phyloP scores from a whole-genome alignment of 225 moss, liverwort and hornwort species.

The Sphagnum contortum region DNA sequence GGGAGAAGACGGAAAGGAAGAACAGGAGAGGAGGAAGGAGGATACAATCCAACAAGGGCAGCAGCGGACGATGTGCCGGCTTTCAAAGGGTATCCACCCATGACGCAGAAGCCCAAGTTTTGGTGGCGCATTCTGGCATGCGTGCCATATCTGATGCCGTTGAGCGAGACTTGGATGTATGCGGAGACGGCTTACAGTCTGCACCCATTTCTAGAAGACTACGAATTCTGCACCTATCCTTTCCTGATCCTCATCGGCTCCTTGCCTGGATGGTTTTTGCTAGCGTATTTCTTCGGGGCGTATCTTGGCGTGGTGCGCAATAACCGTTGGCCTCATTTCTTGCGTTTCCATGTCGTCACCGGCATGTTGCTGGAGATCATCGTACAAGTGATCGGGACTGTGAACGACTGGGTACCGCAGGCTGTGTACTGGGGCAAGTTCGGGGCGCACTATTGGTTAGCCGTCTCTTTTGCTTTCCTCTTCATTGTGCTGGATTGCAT shows the following conservation, averaged over 20 bases:
- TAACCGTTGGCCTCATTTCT: slow-evolving; percentile 96
- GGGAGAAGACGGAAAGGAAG: slow-evolving; percentile 1
- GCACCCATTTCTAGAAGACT: slow-evolving; percentile 78
- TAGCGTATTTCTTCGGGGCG: slow-evolving; percentile 94
- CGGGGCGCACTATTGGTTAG: slow-evolving; percentile 96
- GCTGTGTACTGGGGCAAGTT: slow-evolving; percentile 97
- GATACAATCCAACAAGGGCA: slow-evolving; percentile 25
- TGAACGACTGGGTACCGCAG: slow-evolving; percentile 97
- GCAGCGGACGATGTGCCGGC: slow-evolving; percentile 81
- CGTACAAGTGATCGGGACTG: slow-evolving; percentile 87
- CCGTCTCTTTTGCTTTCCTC: slow-evolving; percentile 75
- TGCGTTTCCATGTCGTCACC: slow-evolving; percentile 94
- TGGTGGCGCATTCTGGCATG: slow-evolving; percentile 97
- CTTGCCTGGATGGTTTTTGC: slow-evolving; percentile 90
- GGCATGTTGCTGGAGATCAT: slow-evolving; percentile 97
- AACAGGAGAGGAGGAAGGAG: background rate
- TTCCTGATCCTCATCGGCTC: slow-evolving; percentile 97
- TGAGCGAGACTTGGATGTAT: slow-evolving; percentile 99
- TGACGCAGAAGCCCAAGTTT: slow-evolving; percentile 96
- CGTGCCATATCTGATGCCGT: slow-evolving; percentile 89
- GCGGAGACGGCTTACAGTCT: slow-evolving; percentile 98
- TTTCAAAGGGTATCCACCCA: slow-evolving; percentile 85
- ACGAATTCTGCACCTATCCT: slow-evolving; percentile 94
- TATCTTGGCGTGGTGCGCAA: slow-evolving; percentile 93
- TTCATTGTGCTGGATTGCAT: slow-evolving; percentile 96